A percentile compares a stretch with the other conserved stretches of the same genome.
phyloP scores from a whole-genome alignment of 495 filamentous ascomycete species.

The Penicillium crystallinum region DNA sequence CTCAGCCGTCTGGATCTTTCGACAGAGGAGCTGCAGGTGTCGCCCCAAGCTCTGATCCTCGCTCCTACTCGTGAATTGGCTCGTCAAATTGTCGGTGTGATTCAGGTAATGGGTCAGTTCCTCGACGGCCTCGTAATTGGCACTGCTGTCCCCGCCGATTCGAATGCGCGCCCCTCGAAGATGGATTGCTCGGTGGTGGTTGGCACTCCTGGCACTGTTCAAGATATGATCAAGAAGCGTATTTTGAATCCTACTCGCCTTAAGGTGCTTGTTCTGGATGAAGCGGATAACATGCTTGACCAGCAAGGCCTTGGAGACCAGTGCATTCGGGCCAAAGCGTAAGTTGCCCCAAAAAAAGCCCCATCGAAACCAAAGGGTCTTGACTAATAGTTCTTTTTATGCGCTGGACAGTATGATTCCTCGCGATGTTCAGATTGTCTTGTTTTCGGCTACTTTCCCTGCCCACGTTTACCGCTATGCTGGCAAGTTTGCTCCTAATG shows the following conservation, averaged over 20 bases:
- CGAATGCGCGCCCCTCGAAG: conserved; percentile 51
- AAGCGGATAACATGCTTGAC: conserved; percentile 95
- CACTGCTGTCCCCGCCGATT: conserved; percentile 74
- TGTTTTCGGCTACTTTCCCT: conserved; percentile 97
- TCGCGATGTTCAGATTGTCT: conserved; percentile 67
- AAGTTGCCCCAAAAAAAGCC: conserved; percentile 25
- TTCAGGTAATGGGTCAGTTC: conserved; percentile 76
- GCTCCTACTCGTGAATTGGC: conserved; percentile 93
- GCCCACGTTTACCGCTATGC: conserved; percentile 77
- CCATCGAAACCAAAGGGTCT: not conserved
- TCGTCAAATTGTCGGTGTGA: conserved; percentile 84
- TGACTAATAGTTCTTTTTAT: not conserved
- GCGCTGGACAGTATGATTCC: conserved; percentile 58
- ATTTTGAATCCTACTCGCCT: conserved; percentile 60
- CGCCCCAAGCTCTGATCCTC: conserved; percentile 82
- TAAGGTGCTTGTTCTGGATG: conserved; percentile 80
- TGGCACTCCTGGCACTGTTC: conserved; percentile 90
- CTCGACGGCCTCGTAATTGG: conserved; percentile 63
- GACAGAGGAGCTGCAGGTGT: conserved; percentile 41
- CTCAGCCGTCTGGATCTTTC: conserved; percentile 74
- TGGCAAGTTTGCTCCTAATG: conserved; percentile 68
- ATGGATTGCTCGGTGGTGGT: conserved; percentile 74
- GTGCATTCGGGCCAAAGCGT: conserved; percentile 83
- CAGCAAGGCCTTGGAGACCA: conserved; percentile 93
- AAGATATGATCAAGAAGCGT: conserved; percentile 73